Base-by-base conservation (phyloP, 192 early-diverging fungal genomes). In the Umbelopsis sp. region DNA sequence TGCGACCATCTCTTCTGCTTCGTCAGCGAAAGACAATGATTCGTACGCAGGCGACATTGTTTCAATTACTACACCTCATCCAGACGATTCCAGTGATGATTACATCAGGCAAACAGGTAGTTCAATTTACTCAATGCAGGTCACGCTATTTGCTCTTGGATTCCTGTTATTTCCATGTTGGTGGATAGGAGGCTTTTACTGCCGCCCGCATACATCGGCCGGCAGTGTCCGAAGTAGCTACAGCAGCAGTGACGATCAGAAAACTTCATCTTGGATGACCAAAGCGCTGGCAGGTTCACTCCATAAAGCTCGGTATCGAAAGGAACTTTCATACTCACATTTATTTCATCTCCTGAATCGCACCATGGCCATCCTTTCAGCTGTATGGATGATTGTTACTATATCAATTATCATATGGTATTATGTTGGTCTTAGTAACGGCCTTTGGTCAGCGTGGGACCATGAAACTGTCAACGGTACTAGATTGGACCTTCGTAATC, bases 351-450 rank as follows among this genome's bases (percentile, higher is more conserved):
- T 62, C 6, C 26, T 62, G 11, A 62, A 62, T 20, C 24, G 56
- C 14, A 14, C 31, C 12, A 62, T 62, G 56, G 56, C 56, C 2
- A 31, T 62, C 14, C 29, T 62, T 0, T 62, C 56, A n/a, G 31
- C 29, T 12, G 11, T 62, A 0, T 62, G 56, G 56, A 29, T 62
- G 11, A 62, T 62, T 14, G 56, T 34, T 20, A 32, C 29, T 31
- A 20, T 62, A 34, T 62, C 56, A 26, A 62, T 62, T 34, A n/a
- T 62, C 25, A 62, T 62, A 34, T 62, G 56, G 56, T 62, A 62
- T 14, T 62, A 62, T 17, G 56, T 62, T 20, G 56, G 56, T 16
- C 29, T 62, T 17, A 32, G 29, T 34, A 10, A 62, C 20, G 56
- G 56, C 17, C 26, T 62, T 8, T 62, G 56, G 56, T 7, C 16